Conservation (phyloP, 1,139 yeast species). For the Candida anutae region DNA sequence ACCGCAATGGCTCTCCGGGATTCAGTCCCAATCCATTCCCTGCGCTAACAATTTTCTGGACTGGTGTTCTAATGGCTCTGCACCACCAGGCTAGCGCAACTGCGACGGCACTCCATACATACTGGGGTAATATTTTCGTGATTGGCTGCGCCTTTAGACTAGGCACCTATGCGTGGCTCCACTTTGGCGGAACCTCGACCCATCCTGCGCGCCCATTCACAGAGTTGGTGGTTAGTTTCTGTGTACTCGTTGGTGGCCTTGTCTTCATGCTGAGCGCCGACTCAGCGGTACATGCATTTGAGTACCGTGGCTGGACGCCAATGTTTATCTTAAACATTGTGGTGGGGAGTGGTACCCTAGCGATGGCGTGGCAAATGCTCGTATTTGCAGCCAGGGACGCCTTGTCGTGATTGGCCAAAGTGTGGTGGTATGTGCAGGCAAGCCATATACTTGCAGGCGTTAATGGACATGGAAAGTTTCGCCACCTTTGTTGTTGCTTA, state of each 20-base stretch:
- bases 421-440: too few species aligned
- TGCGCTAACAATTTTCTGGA: constrained; percentile 87
- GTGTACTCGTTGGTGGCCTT: constrained; percentile 79
- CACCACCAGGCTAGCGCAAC: constrained; percentile 78
- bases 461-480: too few species aligned
- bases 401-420: not conserved
- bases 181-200: constrained; percentile 29
- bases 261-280: constrained; percentile 90
- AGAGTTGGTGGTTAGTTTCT: constrained; percentile 70
- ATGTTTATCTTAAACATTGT: constrained; percentile 88
- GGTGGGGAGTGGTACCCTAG: constrained; percentile 66
- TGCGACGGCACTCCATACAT: constrained; percentile 74
- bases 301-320: constrained; percentile 75
- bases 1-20: constrained; percentile 52
- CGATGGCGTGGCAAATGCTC: constrained; percentile 89
- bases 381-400: constrained; percentile 54
- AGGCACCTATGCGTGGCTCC: constrained; percentile 54
- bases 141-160: constrained; percentile 73
- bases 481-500: not conserved
- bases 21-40: constrained; percentile 91
- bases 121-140: constrained; percentile 84
- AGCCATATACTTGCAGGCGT: too few species aligned
- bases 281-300: constrained; percentile 74
- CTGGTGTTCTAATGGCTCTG: constrained; percentile 93
- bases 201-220: constrained; percentile 64